These are phyloP conservation scores for Stramenopiles sp. DNA, from an alignment of 352 stramenopile species.

Conservation along the genomic window DNA sequence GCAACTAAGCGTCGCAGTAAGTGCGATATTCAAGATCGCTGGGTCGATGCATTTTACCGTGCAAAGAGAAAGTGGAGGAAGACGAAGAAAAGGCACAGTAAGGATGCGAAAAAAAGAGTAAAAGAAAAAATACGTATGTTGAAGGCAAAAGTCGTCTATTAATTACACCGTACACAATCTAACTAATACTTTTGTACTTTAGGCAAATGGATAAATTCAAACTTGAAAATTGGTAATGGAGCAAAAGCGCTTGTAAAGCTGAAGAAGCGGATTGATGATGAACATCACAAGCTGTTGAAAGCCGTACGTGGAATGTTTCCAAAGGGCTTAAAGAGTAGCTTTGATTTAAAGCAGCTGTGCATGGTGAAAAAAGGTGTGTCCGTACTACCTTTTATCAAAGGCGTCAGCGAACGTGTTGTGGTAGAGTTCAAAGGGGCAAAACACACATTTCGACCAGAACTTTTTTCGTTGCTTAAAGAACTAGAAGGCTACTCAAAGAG, in stretches of 20 bases:
- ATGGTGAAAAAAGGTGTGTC: not conserved
- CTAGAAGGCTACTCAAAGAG: not conserved
- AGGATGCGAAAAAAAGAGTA: not conserved
- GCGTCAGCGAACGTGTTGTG: not conserved
- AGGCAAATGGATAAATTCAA: not conserved
- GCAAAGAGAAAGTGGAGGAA: not conserved
- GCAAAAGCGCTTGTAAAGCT: not conserved
- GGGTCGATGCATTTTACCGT: not conserved
- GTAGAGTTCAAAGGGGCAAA: not conserved
- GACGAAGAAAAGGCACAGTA: not conserved
- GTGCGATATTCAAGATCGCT: not conserved
- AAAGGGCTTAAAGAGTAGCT: not conserved
- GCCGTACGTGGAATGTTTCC: not conserved
- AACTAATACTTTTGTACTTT: no score
- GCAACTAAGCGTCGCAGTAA: not conserved
- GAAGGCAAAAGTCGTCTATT: no score
- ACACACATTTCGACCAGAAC: not conserved
- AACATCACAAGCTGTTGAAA: not conserved
- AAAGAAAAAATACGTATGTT: slow-evolving; percentile 3
- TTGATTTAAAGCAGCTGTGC: not conserved
- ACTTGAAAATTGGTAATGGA: not conserved
- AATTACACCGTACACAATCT: no score
- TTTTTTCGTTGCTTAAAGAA: not conserved
- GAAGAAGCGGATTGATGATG: not conserved
- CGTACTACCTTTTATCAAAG: no score